phyloP scores from a whole-genome alignment of 306 rosid species.

The Hippophae tibetana region DNA sequence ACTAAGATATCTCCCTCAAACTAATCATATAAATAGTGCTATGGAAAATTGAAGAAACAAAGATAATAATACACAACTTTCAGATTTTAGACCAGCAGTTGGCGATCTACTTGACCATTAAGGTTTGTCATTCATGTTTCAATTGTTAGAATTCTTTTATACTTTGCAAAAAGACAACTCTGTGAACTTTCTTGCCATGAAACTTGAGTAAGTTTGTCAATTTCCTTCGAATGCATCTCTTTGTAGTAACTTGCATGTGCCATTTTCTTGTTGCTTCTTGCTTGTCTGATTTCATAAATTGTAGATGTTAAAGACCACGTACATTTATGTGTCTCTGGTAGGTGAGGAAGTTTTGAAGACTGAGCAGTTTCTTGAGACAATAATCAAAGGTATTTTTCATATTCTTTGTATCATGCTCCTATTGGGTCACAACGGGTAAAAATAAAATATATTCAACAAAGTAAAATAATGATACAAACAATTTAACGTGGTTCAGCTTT shows the following conservation, averaged over 20 bases:
- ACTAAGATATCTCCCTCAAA: no score
- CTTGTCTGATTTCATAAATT: slow-evolving; percentile 11
- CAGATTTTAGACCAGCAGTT: no score
- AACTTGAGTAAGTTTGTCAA: neutral
- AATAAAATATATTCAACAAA: no score
- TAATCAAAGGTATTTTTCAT: slow-evolving; percentile 60
- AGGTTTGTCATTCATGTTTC: no score
- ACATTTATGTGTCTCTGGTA: slow-evolving; percentile 28
- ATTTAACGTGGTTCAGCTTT: no score
- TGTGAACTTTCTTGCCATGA: neutral
- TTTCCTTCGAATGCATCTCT: neutral
- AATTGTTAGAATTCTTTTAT: no score
- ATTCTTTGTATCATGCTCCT: slow-evolving; percentile 7
- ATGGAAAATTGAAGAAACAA: no score
- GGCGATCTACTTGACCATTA: no score
- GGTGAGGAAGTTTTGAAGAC: slow-evolving; percentile 67
- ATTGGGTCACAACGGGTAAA: no score
- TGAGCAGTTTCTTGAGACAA: slow-evolving; percentile 74
- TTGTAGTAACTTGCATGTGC: neutral
- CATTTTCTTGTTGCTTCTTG: neutral
- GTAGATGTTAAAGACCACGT: slow-evolving; percentile 4
- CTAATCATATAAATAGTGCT: no score
- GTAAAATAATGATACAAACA: no score
- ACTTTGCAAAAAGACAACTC: neutral
- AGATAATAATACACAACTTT: no score